Percentiles rank a stretch among this genome's conserved stretches.
phyloP scores from a whole-genome alignment of 495 filamentous ascomycete genomes.

The Peziza echinospora region DNA sequence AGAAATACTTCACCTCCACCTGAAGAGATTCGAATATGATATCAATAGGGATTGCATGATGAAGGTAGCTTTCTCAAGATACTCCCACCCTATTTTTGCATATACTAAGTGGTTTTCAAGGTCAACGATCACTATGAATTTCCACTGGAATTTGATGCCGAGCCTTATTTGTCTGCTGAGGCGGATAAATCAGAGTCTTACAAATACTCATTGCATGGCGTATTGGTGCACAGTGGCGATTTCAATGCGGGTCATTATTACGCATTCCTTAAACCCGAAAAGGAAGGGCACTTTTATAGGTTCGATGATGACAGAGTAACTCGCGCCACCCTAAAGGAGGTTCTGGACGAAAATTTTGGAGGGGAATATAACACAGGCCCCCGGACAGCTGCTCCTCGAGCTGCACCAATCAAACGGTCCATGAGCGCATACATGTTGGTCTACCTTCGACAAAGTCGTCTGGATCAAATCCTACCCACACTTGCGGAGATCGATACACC shows the following conservation, averaged over 20 bases:
- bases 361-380: slow-evolving; percentile 57
- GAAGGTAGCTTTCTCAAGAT: too few species aligned
- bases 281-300: slow-evolving; percentile 84
- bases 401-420: slow-evolving; percentile 43
- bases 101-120: too few species aligned
- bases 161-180: slow-evolving; percentile 65
- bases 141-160: slow-evolving; percentile 75
- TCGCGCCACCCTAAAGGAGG: slow-evolving; percentile 73
- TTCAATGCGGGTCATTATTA: slow-evolving; percentile 99
- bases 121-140: slow-evolving; percentile 97
- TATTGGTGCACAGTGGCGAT: slow-evolving; percentile 89
- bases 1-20: slow-evolving; percentile 79
- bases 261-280: slow-evolving; percentile 80
- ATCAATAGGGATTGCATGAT: slow-evolving; percentile 89
- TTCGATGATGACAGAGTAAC: slow-evolving; percentile 96
- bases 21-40: slow-evolving; percentile 98
- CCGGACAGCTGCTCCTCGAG: slow-evolving; percentile 40
- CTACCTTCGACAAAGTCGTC: slow-evolving; percentile 68
- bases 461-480: slow-evolving; percentile 58
- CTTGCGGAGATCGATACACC: slow-evolving; percentile 60
- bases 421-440: slow-evolving; percentile 96
- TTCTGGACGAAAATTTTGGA: slow-evolving; percentile 89
- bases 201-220: slow-evolving; percentile 80
- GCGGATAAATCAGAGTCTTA: slow-evolving; percentile 78
- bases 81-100: too few species aligned